Conservation (phyloP, 2,329 filamentous ascomycete genomes). For the Paecilomyces dactylethromorphus region DNA sequence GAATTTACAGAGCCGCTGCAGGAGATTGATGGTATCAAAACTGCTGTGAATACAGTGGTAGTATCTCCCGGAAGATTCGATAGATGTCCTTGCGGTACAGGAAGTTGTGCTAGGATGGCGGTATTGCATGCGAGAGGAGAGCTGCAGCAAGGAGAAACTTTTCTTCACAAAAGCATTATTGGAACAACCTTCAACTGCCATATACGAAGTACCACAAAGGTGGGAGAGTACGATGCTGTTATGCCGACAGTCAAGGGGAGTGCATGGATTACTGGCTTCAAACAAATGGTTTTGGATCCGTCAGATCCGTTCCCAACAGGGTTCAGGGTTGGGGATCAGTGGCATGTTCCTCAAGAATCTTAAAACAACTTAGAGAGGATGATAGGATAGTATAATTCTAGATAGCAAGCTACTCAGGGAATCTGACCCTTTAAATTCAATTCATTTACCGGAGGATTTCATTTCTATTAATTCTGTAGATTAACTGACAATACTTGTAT, state of each 20-base stretch:
- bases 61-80: slow-evolving; percentile 43
- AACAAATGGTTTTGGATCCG: slow-evolving; percentile 38
- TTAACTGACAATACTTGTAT: too few species aligned
- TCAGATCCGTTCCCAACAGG: slow-evolving; percentile 39
- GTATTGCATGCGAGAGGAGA: slow-evolving; percentile 37
- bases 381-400: too few species aligned
- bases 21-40: slow-evolving; percentile 16
- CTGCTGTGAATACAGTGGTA: slow-evolving; percentile 35
- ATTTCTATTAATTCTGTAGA: too few species aligned
- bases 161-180: slow-evolving; percentile 37
- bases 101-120: slow-evolving; percentile 39
- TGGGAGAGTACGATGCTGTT: slow-evolving; percentile 35
- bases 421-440: too few species aligned
- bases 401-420: too few species aligned
- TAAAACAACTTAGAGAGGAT: too few species aligned
- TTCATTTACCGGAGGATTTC: too few species aligned
- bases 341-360: neutral
- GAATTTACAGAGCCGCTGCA: slow-evolving; percentile 32
- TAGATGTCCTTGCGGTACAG: slow-evolving; percentile 42
- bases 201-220: slow-evolving; percentile 31
- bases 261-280: slow-evolving; percentile 42
- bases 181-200: slow-evolving; percentile 37
- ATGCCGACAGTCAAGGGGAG: slow-evolving; percentile 37
- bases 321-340: slow-evolving; percentile 30
- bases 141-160: slow-evolving; percentile 29